Evolutionary conservation across 108 stramenopile species (phyloP), one percentile per base, ranked within the genome.

Genomic region (Bacterosira constricta): DNA sequence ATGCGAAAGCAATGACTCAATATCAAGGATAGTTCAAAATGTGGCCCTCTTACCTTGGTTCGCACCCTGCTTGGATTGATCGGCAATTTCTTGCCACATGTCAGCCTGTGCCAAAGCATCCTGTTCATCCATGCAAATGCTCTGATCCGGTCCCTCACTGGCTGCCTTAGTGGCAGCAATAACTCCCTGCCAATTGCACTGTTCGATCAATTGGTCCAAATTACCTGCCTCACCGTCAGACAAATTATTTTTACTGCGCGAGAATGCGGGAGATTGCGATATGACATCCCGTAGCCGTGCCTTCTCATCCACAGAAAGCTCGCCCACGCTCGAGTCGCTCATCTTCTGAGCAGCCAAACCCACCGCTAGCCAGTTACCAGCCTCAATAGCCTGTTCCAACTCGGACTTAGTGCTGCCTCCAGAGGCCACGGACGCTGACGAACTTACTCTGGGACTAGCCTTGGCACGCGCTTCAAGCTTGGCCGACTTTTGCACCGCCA

Each of bases 341-440:
- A 83, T 80, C 75, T 73, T 76, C 32, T 81, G 61, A 15, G 94
- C 94, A 8, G 90, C 90, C 30, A 85, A 74, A 29, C 90, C 91
- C 49, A 95, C 94, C 32, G 94, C 94, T 25, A 91, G 85, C 94
- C 94, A 95, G 58, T 95, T 91, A 30, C 94, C 94, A 10, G 81
- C 85, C 50, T 91, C 91, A 56, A 95, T 90, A 0, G 94, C 94
- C 36, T 66, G 61, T 37, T 86, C 82, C 13, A 86, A 57, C 27
- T 83, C 82, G 18, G 67, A 75, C 45, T 79, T 75, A 13, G 68
- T 70, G 42, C 53, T 79, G n/a, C 70, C 54, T 54, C 55, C 50
- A 25, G 69, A 70, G 39, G 63, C 52, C 34, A 64, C 39, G 34
- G 76, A 69, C 18, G 32, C 32, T 56, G 52, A 55, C 1, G 73